Conservation (phyloP, 805 yeast genomes). For the Pichia membranifaciens region DNA sequence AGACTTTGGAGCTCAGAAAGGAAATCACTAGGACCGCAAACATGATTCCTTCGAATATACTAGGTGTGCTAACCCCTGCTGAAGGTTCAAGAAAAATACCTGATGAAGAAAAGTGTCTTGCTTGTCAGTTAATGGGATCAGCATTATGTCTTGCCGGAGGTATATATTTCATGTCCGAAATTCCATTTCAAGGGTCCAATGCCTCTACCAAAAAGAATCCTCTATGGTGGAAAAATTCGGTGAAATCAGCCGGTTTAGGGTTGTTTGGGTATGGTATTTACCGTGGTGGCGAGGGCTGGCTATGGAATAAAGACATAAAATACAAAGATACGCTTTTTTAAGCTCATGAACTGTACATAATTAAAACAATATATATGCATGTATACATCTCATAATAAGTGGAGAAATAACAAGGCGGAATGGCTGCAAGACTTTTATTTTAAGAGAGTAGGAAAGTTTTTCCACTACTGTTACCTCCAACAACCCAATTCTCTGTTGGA, state of each 20-base stretch:
- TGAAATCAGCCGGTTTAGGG: constrained; percentile 49
- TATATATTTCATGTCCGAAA: constrained; percentile 51
- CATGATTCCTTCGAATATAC: constrained; percentile 40
- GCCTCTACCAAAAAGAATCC: constrained; percentile 36
- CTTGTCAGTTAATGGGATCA: constrained; percentile 66
- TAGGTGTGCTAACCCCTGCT: constrained; percentile 48
- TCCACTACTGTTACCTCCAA: constrained; percentile 94
- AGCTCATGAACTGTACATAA: background rate
- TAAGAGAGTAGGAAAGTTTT: constrained; percentile 57
- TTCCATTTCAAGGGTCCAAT: constrained; percentile 41
- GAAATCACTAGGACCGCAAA: too few relatives aligned
- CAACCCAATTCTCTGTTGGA: constrained; percentile 82
- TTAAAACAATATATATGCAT: background rate
- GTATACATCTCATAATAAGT: background rate
- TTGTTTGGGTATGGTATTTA: constrained; percentile 53
- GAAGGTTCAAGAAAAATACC: constrained; percentile 36
- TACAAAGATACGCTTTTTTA: constrained; percentile 16
- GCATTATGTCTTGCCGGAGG: constrained; percentile 57
- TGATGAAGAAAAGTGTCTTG: constrained; percentile 50
- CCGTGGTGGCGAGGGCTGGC: constrained; percentile 60
- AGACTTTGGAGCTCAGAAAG: too few relatives aligned
- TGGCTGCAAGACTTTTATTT: background rate
- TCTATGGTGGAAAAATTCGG: constrained; percentile 54
- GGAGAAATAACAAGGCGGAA: background rate
- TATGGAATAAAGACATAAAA: constrained; percentile 39